Conservation (phyloP, 2,329 filamentous ascomycete species). For the Fusarium kyushuense region DNA sequence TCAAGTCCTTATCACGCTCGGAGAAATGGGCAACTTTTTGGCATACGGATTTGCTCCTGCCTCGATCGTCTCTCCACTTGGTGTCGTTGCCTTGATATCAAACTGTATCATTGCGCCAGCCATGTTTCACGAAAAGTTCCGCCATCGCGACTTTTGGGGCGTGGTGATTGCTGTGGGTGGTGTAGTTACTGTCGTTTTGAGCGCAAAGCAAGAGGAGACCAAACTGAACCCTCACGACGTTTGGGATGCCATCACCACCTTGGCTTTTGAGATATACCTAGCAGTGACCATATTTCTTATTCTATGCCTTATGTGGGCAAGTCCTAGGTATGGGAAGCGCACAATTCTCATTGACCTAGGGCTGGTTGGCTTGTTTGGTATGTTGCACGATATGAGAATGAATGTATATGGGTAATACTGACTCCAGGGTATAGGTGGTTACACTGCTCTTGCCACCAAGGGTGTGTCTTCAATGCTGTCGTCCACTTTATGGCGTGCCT, state of each 20-base stretch:
- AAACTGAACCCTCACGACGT: constrained; percentile 93
- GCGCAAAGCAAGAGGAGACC: constrained; percentile 87
- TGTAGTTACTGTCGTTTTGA: constrained; percentile 92
- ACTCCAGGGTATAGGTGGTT: constrained; percentile 73
- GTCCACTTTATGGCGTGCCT: constrained; percentile 86
- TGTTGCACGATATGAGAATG: constrained; percentile 47
- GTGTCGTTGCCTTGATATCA: constrained; percentile 95
- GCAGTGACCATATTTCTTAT: constrained; percentile 82
- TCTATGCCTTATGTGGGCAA: constrained; percentile 81
- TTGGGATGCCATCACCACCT: constrained; percentile 86
- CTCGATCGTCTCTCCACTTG: constrained; percentile 95
- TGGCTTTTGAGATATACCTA: constrained; percentile 92
- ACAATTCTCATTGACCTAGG: constrained; percentile 93
- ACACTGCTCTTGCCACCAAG: constrained; percentile 96
- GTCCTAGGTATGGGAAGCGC: constrained; percentile 83
- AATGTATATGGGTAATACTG: constrained; percentile 8
- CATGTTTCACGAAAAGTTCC: constrained; percentile 91
- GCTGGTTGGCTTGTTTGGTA: constrained; percentile 92
- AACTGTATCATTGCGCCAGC: constrained; percentile 97
- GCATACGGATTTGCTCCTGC: constrained; percentile 98
- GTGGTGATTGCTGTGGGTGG: constrained; percentile 89
- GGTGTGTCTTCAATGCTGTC: constrained; percentile 96
- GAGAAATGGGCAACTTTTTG: constrained; percentile 95
- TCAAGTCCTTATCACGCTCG: constrained; percentile 90
- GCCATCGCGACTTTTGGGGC: constrained; percentile 85